phyloP scores from a whole-genome alignment of 2,329 filamentous ascomycete genomes.

The Calonectria fujianensis region DNA sequence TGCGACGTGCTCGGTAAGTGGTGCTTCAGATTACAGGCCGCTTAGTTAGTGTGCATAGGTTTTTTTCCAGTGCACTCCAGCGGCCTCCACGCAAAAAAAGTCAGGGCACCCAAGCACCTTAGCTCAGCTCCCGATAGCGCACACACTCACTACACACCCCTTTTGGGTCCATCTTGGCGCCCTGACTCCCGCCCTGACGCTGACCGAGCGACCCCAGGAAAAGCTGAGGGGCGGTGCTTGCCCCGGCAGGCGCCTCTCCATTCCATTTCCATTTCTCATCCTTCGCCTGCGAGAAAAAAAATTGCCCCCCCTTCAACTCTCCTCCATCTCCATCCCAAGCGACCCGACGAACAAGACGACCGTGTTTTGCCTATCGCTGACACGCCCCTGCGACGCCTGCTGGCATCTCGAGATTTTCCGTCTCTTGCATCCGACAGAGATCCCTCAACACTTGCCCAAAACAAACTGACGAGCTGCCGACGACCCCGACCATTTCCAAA shows the following conservation, averaged over 20 bases:
- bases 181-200: constrained; percentile 24
- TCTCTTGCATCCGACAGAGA: constrained; percentile 25
- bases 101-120: constrained; percentile 21
- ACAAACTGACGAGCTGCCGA: constrained; percentile 46
- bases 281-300: constrained; percentile 47
- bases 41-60: constrained; percentile 23
- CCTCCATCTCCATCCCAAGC: constrained; percentile 53
- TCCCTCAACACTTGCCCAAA: constrained; percentile 29
- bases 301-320: constrained; percentile 53
- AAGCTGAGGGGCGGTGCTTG: constrained; percentile 33
- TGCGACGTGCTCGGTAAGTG: neutral
- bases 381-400: constrained; percentile 48
- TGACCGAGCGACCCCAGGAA: constrained; percentile 31
- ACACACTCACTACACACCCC: constrained; percentile 20
- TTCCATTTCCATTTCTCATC: constrained; percentile 40
- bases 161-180: constrained; percentile 21
- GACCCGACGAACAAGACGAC: constrained; percentile 52
- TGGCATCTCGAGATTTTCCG: constrained; percentile 44
- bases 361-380: constrained; percentile 53
- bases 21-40: constrained; percentile 15
- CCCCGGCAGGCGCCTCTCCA: constrained; percentile 37
- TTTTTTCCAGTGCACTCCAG: constrained; percentile 23
- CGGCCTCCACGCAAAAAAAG: constrained; percentile 17
- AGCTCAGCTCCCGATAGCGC: constrained; percentile 30
- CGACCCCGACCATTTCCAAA: constrained; percentile 53